Percentiles rank a stretch among this genome's conserved stretches.
These are phyloP conservation scores for Tetracladium marchalianum DNA, from an alignment of 495 filamentous ascomycete species.

Conservation along the genomic window DNA sequence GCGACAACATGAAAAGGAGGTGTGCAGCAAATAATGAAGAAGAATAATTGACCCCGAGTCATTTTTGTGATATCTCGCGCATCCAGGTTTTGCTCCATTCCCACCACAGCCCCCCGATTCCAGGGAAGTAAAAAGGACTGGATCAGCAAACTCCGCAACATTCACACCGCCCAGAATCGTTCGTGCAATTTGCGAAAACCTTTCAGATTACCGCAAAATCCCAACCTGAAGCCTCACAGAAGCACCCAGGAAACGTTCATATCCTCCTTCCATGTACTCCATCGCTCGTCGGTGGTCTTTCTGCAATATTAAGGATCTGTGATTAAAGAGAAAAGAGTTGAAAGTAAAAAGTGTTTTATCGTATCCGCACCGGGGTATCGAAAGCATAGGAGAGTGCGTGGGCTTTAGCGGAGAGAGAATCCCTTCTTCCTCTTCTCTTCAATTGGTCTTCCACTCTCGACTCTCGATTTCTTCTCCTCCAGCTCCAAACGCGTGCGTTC, in stretches of 20 bases:
- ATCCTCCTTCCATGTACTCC: conserved; percentile 1
- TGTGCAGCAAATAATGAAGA: not conserved
- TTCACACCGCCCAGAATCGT: not conserved
- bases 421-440: conserved; percentile 98
- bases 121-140: not conserved
- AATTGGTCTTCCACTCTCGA: conserved; percentile 89
- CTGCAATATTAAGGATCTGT: conserved; percentile 18
- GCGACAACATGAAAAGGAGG: not conserved
- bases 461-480: conserved; percentile 89
- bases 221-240: conserved; percentile 15
- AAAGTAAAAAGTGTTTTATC: conserved; percentile 20
- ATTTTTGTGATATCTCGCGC: conserved; percentile 16
- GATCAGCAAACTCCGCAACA: conserved; percentile 15
- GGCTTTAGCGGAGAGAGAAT: conserved; percentile 82
- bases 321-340: conserved; percentile 23
- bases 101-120: not conserved
- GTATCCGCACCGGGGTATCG: conserved; percentile 9
- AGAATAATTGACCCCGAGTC: conserved; percentile 6
- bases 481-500: conserved; percentile 88
- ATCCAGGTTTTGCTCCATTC: conserved; percentile 6
- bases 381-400: conserved; percentile 5
- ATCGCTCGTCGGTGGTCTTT: conserved; percentile 1
- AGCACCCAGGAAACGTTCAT: conserved; percentile 9
- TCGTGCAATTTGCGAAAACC: too few species aligned
- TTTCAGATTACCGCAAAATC: not conserved